phyloP scores from a whole-genome alignment of 495 filamentous ascomycete species.

The Podospora fimiseda region DNA sequence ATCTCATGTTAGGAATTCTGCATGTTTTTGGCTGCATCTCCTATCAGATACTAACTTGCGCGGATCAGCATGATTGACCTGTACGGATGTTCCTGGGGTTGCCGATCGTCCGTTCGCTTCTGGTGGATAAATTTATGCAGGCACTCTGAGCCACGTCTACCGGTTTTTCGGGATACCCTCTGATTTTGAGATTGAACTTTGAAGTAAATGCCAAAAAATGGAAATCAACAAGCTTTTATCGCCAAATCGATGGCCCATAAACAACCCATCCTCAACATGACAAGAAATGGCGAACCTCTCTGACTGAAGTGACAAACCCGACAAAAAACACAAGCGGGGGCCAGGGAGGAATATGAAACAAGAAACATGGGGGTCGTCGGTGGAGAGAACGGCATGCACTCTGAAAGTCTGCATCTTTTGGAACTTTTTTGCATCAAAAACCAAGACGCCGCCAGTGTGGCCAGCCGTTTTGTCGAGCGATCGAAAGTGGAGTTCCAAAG shows the following conservation, averaged over 20 bases:
- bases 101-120: neutral
- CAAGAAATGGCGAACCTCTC: too few relatives aligned
- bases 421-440: neutral
- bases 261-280: too few relatives aligned
- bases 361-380: neutral
- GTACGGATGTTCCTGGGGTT: neutral
- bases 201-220: too few relatives aligned
- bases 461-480: too few relatives aligned
- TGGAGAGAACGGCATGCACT: neutral
- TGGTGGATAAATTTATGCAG: neutral
- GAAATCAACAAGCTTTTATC: too few relatives aligned
- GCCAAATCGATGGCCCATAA: too few relatives aligned
- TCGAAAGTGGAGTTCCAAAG: too few relatives aligned
- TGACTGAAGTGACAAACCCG: too few relatives aligned
- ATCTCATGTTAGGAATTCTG: slow-evolving; percentile 1
- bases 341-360: neutral
- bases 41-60: neutral
- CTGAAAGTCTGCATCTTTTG: neutral
- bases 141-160: neutral
- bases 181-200: neutral
- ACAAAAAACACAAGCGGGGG: neutral
- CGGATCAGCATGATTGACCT: neutral
- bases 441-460: too few relatives aligned
- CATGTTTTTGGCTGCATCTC: neutral
- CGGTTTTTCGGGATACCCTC: neutral